Conservation (phyloP, 2,329 filamentous ascomycete genomes). For the Fusarium penzigii region DNA sequence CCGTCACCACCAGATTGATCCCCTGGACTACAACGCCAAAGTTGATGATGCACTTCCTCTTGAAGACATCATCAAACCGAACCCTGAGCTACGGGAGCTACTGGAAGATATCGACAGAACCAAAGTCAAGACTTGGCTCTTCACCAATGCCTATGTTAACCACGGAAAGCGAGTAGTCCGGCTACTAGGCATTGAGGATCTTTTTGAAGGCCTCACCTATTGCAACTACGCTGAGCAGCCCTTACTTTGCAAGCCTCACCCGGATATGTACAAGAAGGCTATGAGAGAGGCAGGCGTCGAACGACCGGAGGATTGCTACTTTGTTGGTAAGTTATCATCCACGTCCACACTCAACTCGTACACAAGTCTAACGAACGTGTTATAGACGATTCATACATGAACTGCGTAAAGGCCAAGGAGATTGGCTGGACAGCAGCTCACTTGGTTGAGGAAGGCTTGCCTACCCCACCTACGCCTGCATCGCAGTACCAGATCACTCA, state of each 20-base stretch:
- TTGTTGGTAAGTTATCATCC: constrained; percentile 69
- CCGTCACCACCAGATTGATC: constrained; percentile 91
- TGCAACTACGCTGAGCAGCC: constrained; percentile 80
- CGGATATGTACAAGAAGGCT: constrained; percentile 82
- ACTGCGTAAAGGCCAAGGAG: constrained; percentile 74
- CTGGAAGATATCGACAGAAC: constrained; percentile 79
- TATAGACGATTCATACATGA: constrained; percentile 81
- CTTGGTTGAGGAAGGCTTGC: constrained; percentile 75
- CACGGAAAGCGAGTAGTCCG: constrained; percentile 82
- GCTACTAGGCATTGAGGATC: constrained; percentile 78
- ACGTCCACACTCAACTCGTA: not conserved
- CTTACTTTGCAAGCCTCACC: constrained; percentile 84
- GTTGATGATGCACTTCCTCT: constrained; percentile 94
- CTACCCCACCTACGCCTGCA: constrained; percentile 62
- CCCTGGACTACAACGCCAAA: constrained; percentile 89
- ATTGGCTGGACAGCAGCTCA: constrained; percentile 88
- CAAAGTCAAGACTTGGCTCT: constrained; percentile 88
- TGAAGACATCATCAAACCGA: constrained; percentile 78
- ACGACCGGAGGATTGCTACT: constrained; percentile 75
- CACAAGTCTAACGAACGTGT: not conserved
- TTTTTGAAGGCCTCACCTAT: constrained; percentile 93
- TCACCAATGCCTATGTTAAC: constrained; percentile 93
- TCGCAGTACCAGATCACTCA: constrained; percentile 74
- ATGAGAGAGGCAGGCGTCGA: constrained; percentile 80
- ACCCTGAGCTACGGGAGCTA: constrained; percentile 71